These are phyloP conservation scores for Brasilioporus rufonigricans DNA, from an alignment of 768 basidiomycete species.

Conservation along the genomic window DNA sequence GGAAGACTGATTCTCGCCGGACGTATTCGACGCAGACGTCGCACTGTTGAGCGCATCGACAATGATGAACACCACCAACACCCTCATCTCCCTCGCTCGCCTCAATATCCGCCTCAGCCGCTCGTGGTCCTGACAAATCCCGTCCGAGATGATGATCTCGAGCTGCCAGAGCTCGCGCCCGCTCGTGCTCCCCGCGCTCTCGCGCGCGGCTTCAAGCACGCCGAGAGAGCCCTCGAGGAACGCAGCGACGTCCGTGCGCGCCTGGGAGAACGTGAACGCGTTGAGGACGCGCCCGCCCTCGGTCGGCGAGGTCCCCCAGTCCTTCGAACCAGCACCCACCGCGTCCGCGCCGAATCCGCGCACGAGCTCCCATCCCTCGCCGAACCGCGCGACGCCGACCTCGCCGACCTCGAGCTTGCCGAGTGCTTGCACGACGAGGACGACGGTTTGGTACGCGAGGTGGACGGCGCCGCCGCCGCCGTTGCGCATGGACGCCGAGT, in stretches of 20 bases:
- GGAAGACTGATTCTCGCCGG: slow-evolving; percentile 52
- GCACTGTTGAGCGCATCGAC: slow-evolving; percentile 80
- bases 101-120: slow-evolving; percentile 75
- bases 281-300: slow-evolving; percentile 54
- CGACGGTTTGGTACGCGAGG: slow-evolving; percentile 91
- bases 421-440: slow-evolving; percentile 86
- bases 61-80: slow-evolving; percentile 96
- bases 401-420: slow-evolving; percentile 95
- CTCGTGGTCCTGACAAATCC: slow-evolving; percentile 97
- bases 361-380: slow-evolving; percentile 81
- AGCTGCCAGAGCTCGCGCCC: slow-evolving; percentile 92
- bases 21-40: slow-evolving; percentile 16
- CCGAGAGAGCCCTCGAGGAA: slow-evolving; percentile 77
- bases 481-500: slow-evolving; percentile 86
- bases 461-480: slow-evolving; percentile 49
- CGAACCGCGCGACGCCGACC: slow-evolving; percentile 87
- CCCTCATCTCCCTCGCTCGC: slow-evolving; percentile 82
- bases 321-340: slow-evolving; percentile 73
- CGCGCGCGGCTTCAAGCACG: slow-evolving; percentile 74
- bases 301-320: slow-evolving; percentile 27
- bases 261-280: slow-evolving; percentile 87
- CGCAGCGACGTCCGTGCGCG: slow-evolving; percentile 80
- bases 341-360: slow-evolving; percentile 87
- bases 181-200: slow-evolving; percentile 55
- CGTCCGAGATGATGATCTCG: slow-evolving; percentile 97